These are phyloP conservation scores for Aureobasidium zeae DNA, from an alignment of 2,329 filamentous ascomycete species.

Conservation along the genomic window DNA sequence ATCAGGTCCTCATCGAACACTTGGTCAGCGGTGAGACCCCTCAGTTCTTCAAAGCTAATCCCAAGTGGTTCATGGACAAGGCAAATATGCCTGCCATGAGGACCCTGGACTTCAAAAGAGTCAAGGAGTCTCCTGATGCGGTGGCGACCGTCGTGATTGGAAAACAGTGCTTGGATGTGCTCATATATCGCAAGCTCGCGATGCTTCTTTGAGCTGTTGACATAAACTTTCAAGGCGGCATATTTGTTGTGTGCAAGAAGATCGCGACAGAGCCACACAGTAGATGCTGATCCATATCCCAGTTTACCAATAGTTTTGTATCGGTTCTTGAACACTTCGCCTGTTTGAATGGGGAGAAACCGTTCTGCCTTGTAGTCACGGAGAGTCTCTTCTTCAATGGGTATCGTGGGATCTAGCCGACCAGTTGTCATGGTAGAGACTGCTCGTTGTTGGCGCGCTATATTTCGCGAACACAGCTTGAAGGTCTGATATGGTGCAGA, in stretches of 20 bases:
- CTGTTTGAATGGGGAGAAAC: slow-evolving; percentile 32
- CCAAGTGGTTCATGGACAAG: slow-evolving; percentile 30
- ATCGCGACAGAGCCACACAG: slow-evolving; percentile 37
- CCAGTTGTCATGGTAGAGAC: not conserved
- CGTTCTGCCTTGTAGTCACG: slow-evolving; percentile 24
- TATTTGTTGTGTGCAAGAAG: slow-evolving; percentile 24
- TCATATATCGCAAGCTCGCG: slow-evolving; percentile 28
- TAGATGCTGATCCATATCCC: slow-evolving; percentile 35
- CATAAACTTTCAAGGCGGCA: slow-evolving; percentile 30
- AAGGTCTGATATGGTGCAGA: not conserved
- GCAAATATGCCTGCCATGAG: slow-evolving; percentile 30
- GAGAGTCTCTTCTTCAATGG: slow-evolving; percentile 25
- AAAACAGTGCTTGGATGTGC: slow-evolving; percentile 22
- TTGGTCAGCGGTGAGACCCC: slow-evolving; percentile 22
- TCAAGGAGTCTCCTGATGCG: slow-evolving; percentile 30
- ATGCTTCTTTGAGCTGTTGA: slow-evolving; percentile 24
- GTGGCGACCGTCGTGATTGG: slow-evolving; percentile 24
- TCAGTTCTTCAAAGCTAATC: slow-evolving; percentile 31
- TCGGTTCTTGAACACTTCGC: slow-evolving; percentile 26
- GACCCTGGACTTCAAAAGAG: slow-evolving; percentile 27
- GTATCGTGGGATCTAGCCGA: not conserved
- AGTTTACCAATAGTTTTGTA: slow-evolving; percentile 37
- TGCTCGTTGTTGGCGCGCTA: slow-evolving; percentile 1
- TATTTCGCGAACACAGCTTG: not conserved
- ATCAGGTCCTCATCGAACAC: slow-evolving; percentile 14